phyloP scores from a whole-genome alignment of 2,329 filamentous ascomycete species.

The Huntiella moniliformis region DNA sequence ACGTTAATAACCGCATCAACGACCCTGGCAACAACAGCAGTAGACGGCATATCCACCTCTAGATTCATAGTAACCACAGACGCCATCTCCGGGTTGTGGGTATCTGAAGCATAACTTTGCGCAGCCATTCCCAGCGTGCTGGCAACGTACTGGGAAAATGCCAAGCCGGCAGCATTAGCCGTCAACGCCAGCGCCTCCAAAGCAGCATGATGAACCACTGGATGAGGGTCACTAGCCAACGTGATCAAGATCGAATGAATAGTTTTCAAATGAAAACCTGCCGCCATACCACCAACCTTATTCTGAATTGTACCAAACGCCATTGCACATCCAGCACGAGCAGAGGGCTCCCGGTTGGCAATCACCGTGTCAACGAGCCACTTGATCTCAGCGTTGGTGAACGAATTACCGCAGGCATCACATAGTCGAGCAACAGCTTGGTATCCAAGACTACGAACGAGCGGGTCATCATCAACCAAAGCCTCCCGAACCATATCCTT shows the following conservation, averaged over 20 bases:
- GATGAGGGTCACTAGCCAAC: conserved; percentile 84
- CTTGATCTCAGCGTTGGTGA: conserved; percentile 81
- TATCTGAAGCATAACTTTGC: conserved; percentile 79
- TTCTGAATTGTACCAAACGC: conserved; percentile 85
- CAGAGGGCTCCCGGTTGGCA: conserved; percentile 78
- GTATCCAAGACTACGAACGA: conserved; percentile 69
- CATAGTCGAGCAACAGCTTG: conserved; percentile 75
- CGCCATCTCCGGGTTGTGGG: conserved; percentile 68
- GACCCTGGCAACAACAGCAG: conserved; percentile 66
- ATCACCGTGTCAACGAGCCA: conserved; percentile 88
- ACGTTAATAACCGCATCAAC: conserved; percentile 96
- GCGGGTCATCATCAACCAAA: conserved; percentile 66
- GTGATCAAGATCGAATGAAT: conserved; percentile 98
- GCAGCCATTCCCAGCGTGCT: conserved; percentile 86
- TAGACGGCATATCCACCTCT: conserved; percentile 67
- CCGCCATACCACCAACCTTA: conserved; percentile 93
- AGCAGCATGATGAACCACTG: conserved; percentile 91
- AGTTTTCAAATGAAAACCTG: conserved; percentile 86
- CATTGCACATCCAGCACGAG: conserved; percentile 83
- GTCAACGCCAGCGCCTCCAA: conserved; percentile 73
- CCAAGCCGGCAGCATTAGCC: conserved; percentile 78
- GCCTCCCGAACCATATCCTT: conserved; percentile 58
- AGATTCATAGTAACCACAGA: conserved; percentile 75
- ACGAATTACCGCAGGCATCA: conserved; percentile 63
- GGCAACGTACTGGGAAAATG: conserved; percentile 77